These are phyloP conservation scores for Rubia yunnanensis DNA, from an alignment of 257 asterid species.

Conservation along the genomic window DNA sequence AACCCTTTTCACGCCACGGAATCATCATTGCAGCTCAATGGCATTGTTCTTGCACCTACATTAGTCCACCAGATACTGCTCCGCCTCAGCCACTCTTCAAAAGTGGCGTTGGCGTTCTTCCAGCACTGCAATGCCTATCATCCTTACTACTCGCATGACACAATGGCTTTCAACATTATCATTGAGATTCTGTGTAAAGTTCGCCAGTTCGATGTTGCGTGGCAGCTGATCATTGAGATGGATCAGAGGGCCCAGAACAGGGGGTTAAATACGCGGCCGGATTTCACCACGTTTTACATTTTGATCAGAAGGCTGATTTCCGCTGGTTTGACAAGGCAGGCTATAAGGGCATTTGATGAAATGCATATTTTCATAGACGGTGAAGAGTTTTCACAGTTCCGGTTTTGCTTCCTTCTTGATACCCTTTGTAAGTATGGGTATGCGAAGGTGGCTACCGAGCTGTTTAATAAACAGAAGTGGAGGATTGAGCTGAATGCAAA, in stretches of 20 bases:
- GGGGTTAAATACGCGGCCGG: slow-evolving; percentile 29
- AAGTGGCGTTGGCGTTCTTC: slow-evolving; percentile 79
- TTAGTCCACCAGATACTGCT: slow-evolving; percentile 78
- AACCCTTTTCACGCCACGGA: slow-evolving; percentile 91
- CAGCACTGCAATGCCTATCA: slow-evolving; percentile 32
- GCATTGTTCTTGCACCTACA: slow-evolving; percentile 45
- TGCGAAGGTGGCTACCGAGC: slow-evolving; percentile 69
- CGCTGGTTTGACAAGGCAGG: slow-evolving; percentile 62
- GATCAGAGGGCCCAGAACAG: not conserved
- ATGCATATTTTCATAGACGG: slow-evolving; percentile 40
- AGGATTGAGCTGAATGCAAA: slow-evolving; percentile 44
- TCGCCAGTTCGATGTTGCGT: slow-evolving; percentile 75
- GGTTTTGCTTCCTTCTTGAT: slow-evolving; percentile 57
- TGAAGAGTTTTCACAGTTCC: slow-evolving; percentile 17
- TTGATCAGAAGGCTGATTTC: slow-evolving; percentile 61
- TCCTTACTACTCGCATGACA: slow-evolving; percentile 33
- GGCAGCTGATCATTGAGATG: slow-evolving; percentile 56
- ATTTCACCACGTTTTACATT: slow-evolving; percentile 66
- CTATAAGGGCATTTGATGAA: slow-evolving; percentile 65
- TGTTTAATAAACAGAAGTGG: slow-evolving; percentile 68
- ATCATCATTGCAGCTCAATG: slow-evolving; percentile 69
- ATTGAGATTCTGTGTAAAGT: slow-evolving; percentile 64
- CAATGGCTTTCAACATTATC: slow-evolving; percentile 54
- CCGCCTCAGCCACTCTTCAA: slow-evolving; percentile 59
- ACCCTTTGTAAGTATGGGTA: slow-evolving; percentile 87